Conservation (phyloP, 2,329 filamentous ascomycete species). For the Cytospora piceae region DNA sequence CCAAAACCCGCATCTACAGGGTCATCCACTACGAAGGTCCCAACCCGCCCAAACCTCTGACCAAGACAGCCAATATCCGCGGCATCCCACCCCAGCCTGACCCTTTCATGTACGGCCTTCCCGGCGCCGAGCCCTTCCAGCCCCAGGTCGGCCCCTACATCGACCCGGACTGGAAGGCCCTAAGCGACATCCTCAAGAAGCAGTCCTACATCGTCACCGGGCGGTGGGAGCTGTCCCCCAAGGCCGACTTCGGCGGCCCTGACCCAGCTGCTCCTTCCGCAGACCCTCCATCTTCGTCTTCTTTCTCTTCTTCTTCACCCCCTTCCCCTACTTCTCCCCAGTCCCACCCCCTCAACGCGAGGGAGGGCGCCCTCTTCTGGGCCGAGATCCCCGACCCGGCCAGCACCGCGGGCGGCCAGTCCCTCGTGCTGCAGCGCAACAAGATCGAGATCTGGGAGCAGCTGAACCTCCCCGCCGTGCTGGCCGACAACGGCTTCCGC, state of each 20-base stretch:
- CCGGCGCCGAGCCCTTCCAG: constrained; percentile 13
- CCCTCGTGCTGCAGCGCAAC: constrained; percentile 56
- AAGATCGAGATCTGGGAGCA: constrained; percentile 61
- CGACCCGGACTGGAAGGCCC: constrained; percentile 50
- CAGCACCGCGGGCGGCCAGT: constrained; percentile 38
- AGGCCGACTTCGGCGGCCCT: constrained; percentile 51
- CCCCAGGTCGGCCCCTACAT: constrained; percentile 1
- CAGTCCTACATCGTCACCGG: constrained; percentile 62
- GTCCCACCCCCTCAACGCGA: constrained; percentile 44
- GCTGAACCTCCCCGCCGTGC: constrained; percentile 49
- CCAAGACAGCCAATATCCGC: constrained; percentile 33
- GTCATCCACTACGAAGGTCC: constrained; percentile 59
- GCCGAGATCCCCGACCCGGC: constrained; percentile 64
- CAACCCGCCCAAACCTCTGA: constrained; percentile 29
- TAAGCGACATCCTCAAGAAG: constrained; percentile 57
- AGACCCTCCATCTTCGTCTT: not conserved
- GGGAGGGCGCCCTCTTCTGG: constrained; percentile 58
- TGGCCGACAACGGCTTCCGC: constrained; percentile 57
- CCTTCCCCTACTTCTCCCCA: not conserved
- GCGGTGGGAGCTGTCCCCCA: constrained; percentile 56
- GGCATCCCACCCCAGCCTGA: constrained; percentile 26
- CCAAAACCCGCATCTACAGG: constrained; percentile 53
- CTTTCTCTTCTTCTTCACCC: not conserved
- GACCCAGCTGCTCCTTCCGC: not conserved
- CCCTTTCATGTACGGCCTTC: constrained; percentile 25